phyloP scores from a whole-genome alignment of 306 rosid species.

The Rosa multiflora region DNA sequence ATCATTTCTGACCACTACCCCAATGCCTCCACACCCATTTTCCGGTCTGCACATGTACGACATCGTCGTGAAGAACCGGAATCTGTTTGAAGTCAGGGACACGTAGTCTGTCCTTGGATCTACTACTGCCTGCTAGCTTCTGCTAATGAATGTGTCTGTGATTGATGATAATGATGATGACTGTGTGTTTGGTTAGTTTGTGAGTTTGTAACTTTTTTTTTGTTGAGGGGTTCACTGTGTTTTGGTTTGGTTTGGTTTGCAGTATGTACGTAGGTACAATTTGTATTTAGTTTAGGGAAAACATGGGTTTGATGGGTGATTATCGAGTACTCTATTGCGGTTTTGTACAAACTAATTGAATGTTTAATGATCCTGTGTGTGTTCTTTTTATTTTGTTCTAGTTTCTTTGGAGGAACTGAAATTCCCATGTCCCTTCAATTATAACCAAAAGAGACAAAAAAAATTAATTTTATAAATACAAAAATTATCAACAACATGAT shows the following conservation, averaged over 20 bases:
- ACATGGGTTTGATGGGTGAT: background rate
- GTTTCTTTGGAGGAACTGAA: background rate
- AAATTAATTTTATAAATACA: background rate
- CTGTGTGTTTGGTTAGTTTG: conserved; percentile 2
- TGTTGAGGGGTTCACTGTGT: background rate
- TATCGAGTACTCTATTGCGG: background rate
- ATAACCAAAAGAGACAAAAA: background rate
- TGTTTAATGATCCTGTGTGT: background rate
- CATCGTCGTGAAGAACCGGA: conserved; percentile 86
- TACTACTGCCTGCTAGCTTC: background rate
- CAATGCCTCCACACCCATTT: no score
- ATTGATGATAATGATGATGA: background rate
- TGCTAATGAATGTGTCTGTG: background rate
- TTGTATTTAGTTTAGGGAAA: background rate
- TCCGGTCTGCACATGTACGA: conserved; percentile 99
- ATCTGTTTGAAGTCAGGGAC: conserved; percentile 76
- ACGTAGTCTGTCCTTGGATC: conserved; percentile 25
- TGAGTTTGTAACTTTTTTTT: background rate
- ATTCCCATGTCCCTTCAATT: background rate
- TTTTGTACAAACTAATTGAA: background rate
- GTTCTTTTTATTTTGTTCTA: background rate
- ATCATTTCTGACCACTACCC: no score
- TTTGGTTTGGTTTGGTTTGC: background rate
- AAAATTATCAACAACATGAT: background rate
- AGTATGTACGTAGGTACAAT: background rate